Evolutionary conservation across 371 early-diverging fungal species (phyloP).

Genomic region (Mucor lusitanicus): DNA sequence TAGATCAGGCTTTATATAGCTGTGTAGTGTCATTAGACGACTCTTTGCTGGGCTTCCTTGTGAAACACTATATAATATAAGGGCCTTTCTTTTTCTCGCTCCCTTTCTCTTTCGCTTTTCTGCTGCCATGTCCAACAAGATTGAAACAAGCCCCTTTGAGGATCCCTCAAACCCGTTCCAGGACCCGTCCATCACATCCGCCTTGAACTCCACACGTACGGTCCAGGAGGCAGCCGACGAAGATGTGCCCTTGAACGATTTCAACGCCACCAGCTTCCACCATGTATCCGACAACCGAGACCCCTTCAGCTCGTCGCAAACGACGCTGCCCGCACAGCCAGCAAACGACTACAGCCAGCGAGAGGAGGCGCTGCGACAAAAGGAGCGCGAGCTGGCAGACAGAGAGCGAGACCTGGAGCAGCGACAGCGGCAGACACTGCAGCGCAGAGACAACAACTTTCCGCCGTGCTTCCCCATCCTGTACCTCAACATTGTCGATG

Average conservation of each 20-base stretch:
- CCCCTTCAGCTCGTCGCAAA: constrained; percentile 24
- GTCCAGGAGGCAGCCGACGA: constrained; percentile 25
- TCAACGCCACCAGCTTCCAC: constrained; percentile 35
- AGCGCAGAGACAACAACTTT: constrained; percentile 74
- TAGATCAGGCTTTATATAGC: background rate
- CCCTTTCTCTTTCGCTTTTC: no score
- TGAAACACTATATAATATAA: background rate
- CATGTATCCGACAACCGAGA: constrained; percentile 41
- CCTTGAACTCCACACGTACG: constrained; percentile 41
- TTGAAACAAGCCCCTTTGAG: constrained; percentile 48
- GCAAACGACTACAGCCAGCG: constrained; percentile 24
- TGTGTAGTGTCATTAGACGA: background rate
- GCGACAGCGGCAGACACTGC: constrained; percentile 28
- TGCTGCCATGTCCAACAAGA: constrained; percentile 21
- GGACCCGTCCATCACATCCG: constrained; percentile 59
- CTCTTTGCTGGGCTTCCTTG: background rate
- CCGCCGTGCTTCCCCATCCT: constrained; percentile 85
- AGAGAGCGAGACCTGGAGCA: constrained; percentile 64
- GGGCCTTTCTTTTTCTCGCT: background rate
- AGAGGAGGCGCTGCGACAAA: constrained; percentile 66
- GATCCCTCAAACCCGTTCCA: constrained; percentile 65
- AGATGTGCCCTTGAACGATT: constrained; percentile 26
- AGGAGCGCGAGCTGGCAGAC: constrained; percentile 68
- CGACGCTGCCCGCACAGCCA: constrained; percentile 4
- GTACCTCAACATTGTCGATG: constrained; percentile 75